phyloP scores from a whole-genome alignment of 2,329 filamentous ascomycete genomes.

The Verticillium nubilum region DNA sequence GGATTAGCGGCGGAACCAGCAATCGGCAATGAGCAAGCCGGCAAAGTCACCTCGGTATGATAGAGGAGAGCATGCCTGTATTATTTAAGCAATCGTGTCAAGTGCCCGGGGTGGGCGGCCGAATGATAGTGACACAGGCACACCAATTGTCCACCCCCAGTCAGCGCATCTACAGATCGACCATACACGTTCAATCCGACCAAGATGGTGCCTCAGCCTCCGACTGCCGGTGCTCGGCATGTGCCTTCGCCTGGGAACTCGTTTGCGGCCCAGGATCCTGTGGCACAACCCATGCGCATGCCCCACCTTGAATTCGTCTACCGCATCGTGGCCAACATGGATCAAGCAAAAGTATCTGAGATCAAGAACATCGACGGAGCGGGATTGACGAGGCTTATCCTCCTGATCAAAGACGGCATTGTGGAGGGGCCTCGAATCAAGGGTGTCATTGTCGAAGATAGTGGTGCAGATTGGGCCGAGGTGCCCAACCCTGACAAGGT shows the following conservation, averaged over 20 bases:
- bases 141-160: no score
- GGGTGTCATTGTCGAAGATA: constrained; percentile 14
- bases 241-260: constrained; percentile 9
- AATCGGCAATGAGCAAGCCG: not conserved
- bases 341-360: constrained; percentile 4
- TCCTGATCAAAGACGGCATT: constrained; percentile 14
- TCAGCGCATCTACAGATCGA: no score
- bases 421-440: constrained; percentile 12
- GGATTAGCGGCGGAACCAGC: not conserved
- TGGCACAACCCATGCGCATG: constrained; percentile 13
- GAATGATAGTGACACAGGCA: no score
- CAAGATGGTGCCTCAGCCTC: not conserved
- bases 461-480: constrained; percentile 16
- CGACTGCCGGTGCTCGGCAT: not conserved
- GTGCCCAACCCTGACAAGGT: constrained; percentile 9
- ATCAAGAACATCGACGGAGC: constrained; percentile 12
- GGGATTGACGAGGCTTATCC: constrained; percentile 10
- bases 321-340: constrained; percentile 15
- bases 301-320: constrained; percentile 16
- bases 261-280: constrained; percentile 9
- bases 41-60: not conserved
- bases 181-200: not conserved
- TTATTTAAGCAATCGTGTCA: not conserved
- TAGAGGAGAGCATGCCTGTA: not conserved
- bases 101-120: not conserved